phyloP scores from a whole-genome alignment of 495 filamentous ascomycete species.

The Hypoxylon trugodes region DNA sequence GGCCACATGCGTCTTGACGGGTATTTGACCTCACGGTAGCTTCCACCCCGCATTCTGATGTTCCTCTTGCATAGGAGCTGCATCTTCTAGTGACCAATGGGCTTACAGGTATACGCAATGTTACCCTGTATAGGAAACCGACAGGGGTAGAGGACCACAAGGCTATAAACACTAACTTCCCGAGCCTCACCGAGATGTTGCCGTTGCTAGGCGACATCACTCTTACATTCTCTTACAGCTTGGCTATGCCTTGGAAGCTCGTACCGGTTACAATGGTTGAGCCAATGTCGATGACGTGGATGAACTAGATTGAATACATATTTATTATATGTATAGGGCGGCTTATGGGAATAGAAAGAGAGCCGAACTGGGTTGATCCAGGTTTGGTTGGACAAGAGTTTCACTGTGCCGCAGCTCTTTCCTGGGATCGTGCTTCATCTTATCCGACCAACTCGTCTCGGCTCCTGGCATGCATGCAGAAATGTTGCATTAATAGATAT shows the following conservation, averaged over 20 bases:
- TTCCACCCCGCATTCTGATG: slow-evolving; percentile 38
- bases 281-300: slow-evolving; percentile 19
- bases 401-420: background rate
- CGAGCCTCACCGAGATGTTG: slow-evolving; percentile 47
- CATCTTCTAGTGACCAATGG: slow-evolving; percentile 42
- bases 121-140: slow-evolving; percentile 9
- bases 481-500: slow-evolving; percentile 41
- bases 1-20: slow-evolving; percentile 33
- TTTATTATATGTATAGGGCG: slow-evolving; percentile 12
- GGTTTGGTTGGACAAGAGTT: slow-evolving; percentile 25
- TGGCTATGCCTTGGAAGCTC: background rate
- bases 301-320: slow-evolving; percentile 1
- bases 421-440: slow-evolving; percentile 7
- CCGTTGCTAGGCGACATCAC: slow-evolving; percentile 26
- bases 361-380: slow-evolving; percentile 20
- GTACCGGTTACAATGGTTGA: slow-evolving; percentile 1
- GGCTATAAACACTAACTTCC: slow-evolving; percentile 38
- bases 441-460: slow-evolving; percentile 14
- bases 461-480: slow-evolving; percentile 22
- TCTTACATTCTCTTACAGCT: background rate
- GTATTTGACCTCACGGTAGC: slow-evolving; percentile 35
- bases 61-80: slow-evolving; percentile 34
- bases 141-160: slow-evolving; percentile 35
- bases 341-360: background rate
- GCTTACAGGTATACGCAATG: slow-evolving; percentile 4